Conservation (phyloP, 2,329 filamentous ascomycete species). For the Ophiostoma angusticollis region DNA sequence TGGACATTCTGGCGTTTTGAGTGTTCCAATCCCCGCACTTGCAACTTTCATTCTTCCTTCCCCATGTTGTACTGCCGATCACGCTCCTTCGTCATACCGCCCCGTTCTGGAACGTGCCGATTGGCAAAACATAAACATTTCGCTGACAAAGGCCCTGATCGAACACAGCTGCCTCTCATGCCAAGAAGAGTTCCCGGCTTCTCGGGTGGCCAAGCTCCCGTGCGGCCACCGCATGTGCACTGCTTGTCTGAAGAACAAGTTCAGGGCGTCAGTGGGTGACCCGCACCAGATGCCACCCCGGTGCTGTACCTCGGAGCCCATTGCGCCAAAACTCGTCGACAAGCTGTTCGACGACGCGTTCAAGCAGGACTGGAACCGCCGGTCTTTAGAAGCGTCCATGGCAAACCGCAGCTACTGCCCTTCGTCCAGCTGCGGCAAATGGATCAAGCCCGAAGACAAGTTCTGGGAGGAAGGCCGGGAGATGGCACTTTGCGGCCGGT, state of each 20-base stretch:
- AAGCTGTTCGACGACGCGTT: conserved; percentile 59
- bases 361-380: conserved; percentile 69
- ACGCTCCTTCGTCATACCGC: not conserved
- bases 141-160: conserved; percentile 21
- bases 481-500: conserved; percentile 56
- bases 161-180: conserved; percentile 63
- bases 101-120: not conserved
- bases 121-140: not conserved
- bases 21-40: no score
- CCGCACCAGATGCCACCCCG: conserved; percentile 72
- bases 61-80: no score
- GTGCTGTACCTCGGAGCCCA: conserved; percentile 63
- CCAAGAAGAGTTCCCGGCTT: conserved; percentile 50
- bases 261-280: conserved; percentile 63
- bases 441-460: conserved; percentile 64
- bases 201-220: conserved; percentile 55
- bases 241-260: conserved; percentile 59
- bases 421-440: conserved; percentile 56
- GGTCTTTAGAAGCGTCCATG: conserved; percentile 63
- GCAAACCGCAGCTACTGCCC: conserved; percentile 70
- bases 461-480: conserved; percentile 47
- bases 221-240: conserved; percentile 78
- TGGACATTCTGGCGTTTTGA: no score
- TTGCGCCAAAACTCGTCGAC: conserved; percentile 65
- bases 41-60: no score